phyloP scores from a whole-genome alignment of 306 rosid species.

The Dryas octopetala region DNA sequence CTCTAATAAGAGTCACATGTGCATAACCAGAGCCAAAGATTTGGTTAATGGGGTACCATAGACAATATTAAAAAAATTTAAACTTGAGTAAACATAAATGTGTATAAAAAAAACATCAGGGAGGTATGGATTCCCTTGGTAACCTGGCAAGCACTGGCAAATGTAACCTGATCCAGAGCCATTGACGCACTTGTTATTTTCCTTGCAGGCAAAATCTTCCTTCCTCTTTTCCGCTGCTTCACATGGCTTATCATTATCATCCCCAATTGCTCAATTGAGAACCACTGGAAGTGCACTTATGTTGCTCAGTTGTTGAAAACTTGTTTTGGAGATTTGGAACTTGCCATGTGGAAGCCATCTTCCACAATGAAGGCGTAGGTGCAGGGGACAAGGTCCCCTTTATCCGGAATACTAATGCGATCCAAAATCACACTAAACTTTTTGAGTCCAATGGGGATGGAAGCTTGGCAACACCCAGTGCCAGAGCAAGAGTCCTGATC shows the following conservation, averaged over 20 bases:
- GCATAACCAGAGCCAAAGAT: no score
- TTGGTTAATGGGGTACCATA: no score
- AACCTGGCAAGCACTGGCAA: constrained; percentile 4
- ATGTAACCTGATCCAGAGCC: neutral
- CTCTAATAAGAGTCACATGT: no score
- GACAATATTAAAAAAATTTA: no score
- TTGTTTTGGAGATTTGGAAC: neutral
- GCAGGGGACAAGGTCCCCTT: neutral
- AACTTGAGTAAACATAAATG: no score
- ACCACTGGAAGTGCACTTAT: neutral
- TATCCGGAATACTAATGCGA: no score
- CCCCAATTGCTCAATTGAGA: neutral
- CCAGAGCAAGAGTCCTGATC: neutral
- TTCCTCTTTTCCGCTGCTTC: neutral
- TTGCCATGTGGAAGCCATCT: neutral
- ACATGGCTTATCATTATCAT: neutral
- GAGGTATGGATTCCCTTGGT: constrained; percentile 17
- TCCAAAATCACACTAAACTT: neutral
- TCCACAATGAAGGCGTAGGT: neutral
- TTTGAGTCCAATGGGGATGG: neutral
- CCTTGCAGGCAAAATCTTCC: neutral
- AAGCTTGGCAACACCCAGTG: neutral
- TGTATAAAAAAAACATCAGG: neutral
- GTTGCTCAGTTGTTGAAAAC: neutral
- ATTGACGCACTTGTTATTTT: neutral